These are phyloP conservation scores for Chaetomiaceae sp. DNA, from an alignment of 2,329 filamentous ascomycete species.

Conservation along the genomic window DNA sequence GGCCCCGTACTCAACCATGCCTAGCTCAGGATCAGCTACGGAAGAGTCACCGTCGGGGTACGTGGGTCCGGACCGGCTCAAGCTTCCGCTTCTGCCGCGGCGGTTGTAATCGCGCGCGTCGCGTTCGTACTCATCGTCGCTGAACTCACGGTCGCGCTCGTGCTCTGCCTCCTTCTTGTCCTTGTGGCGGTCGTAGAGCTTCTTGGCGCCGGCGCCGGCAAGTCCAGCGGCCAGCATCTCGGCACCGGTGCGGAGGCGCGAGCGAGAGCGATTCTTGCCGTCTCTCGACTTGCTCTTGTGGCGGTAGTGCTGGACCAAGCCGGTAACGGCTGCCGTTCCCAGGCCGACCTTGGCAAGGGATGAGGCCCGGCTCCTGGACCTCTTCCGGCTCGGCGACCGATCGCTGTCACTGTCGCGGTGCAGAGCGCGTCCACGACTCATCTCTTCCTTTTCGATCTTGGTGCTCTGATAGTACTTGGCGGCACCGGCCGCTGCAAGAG, in stretches of 20 bases:
- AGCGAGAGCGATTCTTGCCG: slow-evolving; percentile 33
- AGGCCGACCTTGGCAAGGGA: slow-evolving; percentile 54
- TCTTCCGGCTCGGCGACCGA: slow-evolving; percentile 41
- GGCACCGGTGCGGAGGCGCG: slow-evolving; percentile 51
- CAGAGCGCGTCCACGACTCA: slow-evolving; percentile 51
- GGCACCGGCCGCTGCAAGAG: slow-evolving; percentile 60
- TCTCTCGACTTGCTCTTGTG: slow-evolving; percentile 48
- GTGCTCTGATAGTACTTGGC: slow-evolving; percentile 59
- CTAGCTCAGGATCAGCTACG: slow-evolving; percentile 60
- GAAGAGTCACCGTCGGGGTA: slow-evolving; percentile 34
- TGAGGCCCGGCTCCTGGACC: slow-evolving; percentile 42
- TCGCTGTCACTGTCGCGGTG: slow-evolving; percentile 40
- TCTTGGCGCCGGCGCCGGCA: slow-evolving; percentile 56
- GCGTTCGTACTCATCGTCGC: slow-evolving; percentile 33
- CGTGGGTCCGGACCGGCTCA: slow-evolving; percentile 40
- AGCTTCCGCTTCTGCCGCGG: slow-evolving; percentile 34
- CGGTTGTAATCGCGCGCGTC: slow-evolving; percentile 36
- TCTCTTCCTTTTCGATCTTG: slow-evolving; percentile 57
- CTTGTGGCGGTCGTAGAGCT: slow-evolving; percentile 57
- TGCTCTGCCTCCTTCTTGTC: slow-evolving; percentile 52
- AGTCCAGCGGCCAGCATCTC: slow-evolving; percentile 58
- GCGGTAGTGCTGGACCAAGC: slow-evolving; percentile 54
- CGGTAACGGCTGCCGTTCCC: slow-evolving; percentile 54
- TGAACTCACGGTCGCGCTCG: slow-evolving; percentile 33
- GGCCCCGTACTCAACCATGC: slow-evolving; percentile 63